Evolutionary conservation across 768 basidiomycete species (phyloP).

Genomic region (Russula griseocarnosa): DNA sequence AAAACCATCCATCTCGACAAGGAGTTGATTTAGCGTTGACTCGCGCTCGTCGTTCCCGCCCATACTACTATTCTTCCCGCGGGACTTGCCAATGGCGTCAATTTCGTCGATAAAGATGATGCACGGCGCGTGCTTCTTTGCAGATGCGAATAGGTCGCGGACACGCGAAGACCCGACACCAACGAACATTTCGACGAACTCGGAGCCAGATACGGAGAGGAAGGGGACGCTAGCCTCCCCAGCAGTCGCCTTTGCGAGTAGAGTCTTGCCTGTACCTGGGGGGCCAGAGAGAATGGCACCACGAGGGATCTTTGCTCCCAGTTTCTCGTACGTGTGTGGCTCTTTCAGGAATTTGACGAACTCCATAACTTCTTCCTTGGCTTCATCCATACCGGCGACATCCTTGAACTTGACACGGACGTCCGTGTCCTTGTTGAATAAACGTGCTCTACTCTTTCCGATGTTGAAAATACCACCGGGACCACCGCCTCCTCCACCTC

Average conservation of each 20-base stretch:
- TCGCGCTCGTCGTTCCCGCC: constrained; percentile 98
- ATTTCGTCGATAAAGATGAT: constrained; percentile 99
- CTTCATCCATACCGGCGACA: constrained; percentile 99
- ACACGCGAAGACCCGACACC: constrained; percentile 98
- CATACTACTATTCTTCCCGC: constrained; percentile 71
- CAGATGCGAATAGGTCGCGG: constrained; percentile 94
- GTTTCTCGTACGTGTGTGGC: constrained; percentile 87
- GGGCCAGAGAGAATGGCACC: constrained; percentile 94
- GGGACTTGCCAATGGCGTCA: constrained; percentile 95
- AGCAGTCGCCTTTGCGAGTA: constrained; percentile 96
- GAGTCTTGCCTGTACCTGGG: constrained; percentile 97
- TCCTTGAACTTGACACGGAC: constrained; percentile 93
- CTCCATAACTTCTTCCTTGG: constrained; percentile 99
- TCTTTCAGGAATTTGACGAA: constrained; percentile 99
- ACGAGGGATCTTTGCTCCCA: constrained; percentile 96
- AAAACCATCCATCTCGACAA: constrained; percentile 99
- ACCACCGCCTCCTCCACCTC: constrained; percentile 53
- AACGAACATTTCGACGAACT: constrained; percentile 99
- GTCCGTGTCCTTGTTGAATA: constrained; percentile 97
- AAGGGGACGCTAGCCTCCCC: constrained; percentile 98
- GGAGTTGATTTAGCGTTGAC: constrained; percentile 92
- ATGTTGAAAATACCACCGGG: constrained; percentile 94
- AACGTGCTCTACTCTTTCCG: constrained; percentile 88
- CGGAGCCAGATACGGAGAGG: constrained; percentile 96
- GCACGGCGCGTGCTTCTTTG: constrained; percentile 95